These are phyloP conservation scores for Chamaenerion angustifolium DNA, from an alignment of 345 rosid genomes.

Conservation along the genomic window DNA sequence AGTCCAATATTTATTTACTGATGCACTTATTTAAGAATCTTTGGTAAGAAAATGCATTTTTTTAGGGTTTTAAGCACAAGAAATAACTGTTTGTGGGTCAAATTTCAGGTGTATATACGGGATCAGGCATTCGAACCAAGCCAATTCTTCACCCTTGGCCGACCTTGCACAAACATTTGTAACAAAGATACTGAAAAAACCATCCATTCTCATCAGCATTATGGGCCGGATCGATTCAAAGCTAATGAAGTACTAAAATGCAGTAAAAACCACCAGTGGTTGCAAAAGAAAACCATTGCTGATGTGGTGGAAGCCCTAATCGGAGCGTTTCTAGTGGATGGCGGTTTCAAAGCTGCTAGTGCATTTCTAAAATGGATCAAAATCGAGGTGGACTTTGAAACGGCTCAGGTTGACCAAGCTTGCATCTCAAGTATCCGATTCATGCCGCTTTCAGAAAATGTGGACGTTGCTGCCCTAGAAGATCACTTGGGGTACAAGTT, in stretches of 20 bases:
- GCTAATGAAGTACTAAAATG: conserved; percentile 41
- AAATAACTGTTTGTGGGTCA: neutral
- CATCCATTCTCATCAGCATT: conserved; percentile 25
- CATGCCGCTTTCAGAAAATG: conserved; percentile 33
- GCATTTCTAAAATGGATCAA: conserved; percentile 89
- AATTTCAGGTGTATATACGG: conserved; percentile 66
- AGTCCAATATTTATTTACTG: neutral
- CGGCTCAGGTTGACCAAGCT: conserved; percentile 33
- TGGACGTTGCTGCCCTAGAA: conserved; percentile 41
- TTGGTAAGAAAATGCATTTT: too few relatives aligned
- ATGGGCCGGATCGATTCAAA: conserved; percentile 15
- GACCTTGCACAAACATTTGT: conserved; percentile 53
- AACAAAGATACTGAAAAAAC: conserved; percentile 24
- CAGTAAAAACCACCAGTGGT: conserved; percentile 72
- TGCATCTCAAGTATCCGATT: conserved; percentile 42
- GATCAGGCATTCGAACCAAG: conserved; percentile 71
- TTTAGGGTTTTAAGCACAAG: neutral
- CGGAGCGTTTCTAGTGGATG: conserved; percentile 83
- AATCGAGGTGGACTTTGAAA: conserved; percentile 50
- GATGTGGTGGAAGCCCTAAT: conserved; percentile 89
- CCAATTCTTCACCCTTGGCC: conserved; percentile 73
- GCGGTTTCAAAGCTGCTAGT: conserved; percentile 76
- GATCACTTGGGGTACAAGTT: conserved; percentile 35
- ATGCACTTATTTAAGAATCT: neutral
- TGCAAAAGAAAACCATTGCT: conserved; percentile 73